Evolutionary conservation across 2,329 filamentous ascomycete species (phyloP), one percentile per base, ranked within the genome.

Genomic region (Emydomyces testavorans): DNA sequence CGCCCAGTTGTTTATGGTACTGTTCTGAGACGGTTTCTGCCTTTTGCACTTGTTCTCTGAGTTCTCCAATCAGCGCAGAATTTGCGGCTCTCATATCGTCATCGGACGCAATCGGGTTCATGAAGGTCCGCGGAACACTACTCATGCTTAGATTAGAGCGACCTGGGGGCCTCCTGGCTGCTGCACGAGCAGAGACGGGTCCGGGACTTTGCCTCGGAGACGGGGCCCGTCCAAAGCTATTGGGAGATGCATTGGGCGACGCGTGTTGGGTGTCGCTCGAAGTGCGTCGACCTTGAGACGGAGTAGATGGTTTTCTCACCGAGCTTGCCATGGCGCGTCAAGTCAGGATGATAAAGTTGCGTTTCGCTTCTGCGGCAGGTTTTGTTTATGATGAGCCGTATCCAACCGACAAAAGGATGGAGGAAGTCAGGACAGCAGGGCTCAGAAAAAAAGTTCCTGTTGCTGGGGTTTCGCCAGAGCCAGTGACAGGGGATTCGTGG

Each of bases 1-100:
- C 82, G 50, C 92, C 84, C 47, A 81, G 72, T 68, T 95, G 87
- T 65, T 89, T 90, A 68, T 83, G 80, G 64, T 81, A 83, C 59
- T 88, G 81, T 57, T 92, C 85, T 0, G 83, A 83, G 32, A 78
- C 72, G 42, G 73, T 76, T 67, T 95, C 90, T 18, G 88, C 84
- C 65, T 83, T 85, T 58, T 85, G 78, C 43, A 95, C 73, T 49
- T 86, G 80, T 54, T 87, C 80, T 67, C 87, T 88, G 50, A 95
- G 71, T 54, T 95, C 88, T 54, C 93, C 85, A 50, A 94, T 75
- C 49, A 85, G 71, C 13, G 85, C 82, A 35, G 86, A 74, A 53
- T 83, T 82, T 65, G 92, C 87, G 15, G 85, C 87, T 56, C 84
- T 80, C 53, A 81, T 80, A 44, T 89, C 83, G 54, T 87, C 76